Evolutionary conservation across 768 basidiomycete species (phyloP).

Genomic region (Pisolithus sp.): DNA sequence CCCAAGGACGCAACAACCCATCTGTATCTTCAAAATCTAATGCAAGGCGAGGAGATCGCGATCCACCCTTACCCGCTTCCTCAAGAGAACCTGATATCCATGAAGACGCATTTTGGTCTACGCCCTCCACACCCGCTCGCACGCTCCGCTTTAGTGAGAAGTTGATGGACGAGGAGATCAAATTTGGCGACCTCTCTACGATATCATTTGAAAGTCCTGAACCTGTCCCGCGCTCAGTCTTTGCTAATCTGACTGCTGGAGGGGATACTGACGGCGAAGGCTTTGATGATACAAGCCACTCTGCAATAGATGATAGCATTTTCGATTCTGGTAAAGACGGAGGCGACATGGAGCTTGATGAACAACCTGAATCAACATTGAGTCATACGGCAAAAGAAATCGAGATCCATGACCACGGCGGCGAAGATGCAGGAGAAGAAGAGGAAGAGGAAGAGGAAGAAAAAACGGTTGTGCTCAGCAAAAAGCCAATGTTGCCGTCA

Average conservation of each 20-base stretch:
- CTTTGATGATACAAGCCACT: neutral
- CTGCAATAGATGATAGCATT: conserved; percentile 3
- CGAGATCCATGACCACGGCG: neutral
- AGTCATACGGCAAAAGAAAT: neutral
- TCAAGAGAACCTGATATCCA: conserved; percentile 26
- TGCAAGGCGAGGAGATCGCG: neutral
- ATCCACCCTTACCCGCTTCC: conserved; percentile 13
- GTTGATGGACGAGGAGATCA: conserved; percentile 56
- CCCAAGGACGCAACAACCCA: conserved; percentile 5
- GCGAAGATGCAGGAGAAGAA: neutral
- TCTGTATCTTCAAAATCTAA: conserved; percentile 7
- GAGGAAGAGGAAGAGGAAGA: conserved; percentile 25
- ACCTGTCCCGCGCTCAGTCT: conserved; percentile 26
- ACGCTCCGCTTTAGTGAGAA: conserved; percentile 60
- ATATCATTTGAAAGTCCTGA: conserved; percentile 44
- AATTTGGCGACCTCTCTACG: conserved; percentile 44
- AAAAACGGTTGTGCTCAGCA: conserved; percentile 26
- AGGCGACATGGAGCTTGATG: conserved; percentile 12
- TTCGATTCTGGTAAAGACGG: conserved; percentile 5
- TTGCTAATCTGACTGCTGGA: conserved; percentile 17
- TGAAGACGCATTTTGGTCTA: conserved; percentile 61
- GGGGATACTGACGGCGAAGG: conserved; percentile 6
- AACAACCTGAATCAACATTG: conserved; percentile 3
- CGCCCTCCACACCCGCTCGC: conserved; percentile 46
- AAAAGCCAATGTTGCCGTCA: neutral